phyloP scores from a whole-genome alignment of 352 stramenopile genomes.

The Pythium chondricola region DNA sequence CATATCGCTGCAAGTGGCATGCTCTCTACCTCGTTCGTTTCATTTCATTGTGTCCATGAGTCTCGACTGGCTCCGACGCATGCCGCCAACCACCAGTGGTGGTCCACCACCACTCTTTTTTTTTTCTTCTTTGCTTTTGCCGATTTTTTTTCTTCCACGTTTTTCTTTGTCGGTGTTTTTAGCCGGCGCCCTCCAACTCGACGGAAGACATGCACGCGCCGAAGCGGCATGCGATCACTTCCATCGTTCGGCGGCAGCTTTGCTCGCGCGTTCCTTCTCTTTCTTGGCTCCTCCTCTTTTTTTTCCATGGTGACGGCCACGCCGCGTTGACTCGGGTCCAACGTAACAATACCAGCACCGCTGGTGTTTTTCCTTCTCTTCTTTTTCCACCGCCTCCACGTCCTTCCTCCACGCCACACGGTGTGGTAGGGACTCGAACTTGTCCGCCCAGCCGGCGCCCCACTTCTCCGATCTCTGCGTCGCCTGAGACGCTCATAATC shows the following conservation, averaged over 20 bases:
- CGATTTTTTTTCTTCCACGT: conserved; percentile 5
- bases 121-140: not conserved
- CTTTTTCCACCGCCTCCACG: not conserved
- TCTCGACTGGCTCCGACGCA: not conserved
- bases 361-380: not conserved
- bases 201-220: no score
- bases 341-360: no score
- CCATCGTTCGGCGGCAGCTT: not conserved
- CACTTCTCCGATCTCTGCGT: conserved; percentile 19
- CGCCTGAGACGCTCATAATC: no score
- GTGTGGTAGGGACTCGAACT: no score
- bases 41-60: no score
- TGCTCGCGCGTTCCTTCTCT: conserved; percentile 5
- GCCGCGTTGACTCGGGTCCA: not conserved
- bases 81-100: not conserved
- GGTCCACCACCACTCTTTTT: not conserved
- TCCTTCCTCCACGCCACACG: conserved; percentile 13
- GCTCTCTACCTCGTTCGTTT: no score
- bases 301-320: conserved; percentile 1
- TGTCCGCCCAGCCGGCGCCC: no score
- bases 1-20: no score
- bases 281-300: conserved; percentile 1
- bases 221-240: no score
- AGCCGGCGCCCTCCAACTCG: no score
- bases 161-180: conserved; percentile 1